Evolutionary conservation across 139 green algal genomes (phyloP).

Genomic region (Ulvella scutata): DNA sequence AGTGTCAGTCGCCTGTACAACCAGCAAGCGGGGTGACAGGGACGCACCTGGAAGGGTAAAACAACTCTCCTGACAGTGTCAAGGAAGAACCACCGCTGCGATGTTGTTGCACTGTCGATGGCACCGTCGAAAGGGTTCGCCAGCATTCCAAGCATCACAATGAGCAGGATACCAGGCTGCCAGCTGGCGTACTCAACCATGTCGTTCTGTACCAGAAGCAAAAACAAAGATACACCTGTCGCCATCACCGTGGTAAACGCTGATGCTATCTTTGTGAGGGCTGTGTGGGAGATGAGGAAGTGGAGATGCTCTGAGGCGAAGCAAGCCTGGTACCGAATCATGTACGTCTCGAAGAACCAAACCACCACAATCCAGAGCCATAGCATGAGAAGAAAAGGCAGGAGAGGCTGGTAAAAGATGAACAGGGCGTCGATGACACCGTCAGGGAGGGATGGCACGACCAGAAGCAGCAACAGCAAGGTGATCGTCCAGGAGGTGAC

Average conservation of each 20-base stretch:
- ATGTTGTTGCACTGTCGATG: neutral
- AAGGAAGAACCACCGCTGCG: neutral
- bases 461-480: neutral
- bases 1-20: too few species aligned
- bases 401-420: constrained; percentile 54
- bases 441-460: neutral
- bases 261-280: constrained; percentile 12
- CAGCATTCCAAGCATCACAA: neutral
- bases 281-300: constrained; percentile 21
- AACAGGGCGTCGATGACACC: constrained; percentile 17
- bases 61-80: neutral
- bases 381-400: constrained; percentile 48
- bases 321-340: constrained; percentile 47
- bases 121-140: neutral
- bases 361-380: constrained; percentile 59
- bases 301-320: constrained; percentile 39
- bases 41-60: neutral
- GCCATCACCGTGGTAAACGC: constrained; percentile 18
- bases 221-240: constrained; percentile 18
- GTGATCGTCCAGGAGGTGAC: neutral
- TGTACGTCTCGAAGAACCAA: constrained; percentile 24
- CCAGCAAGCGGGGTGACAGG: too few species aligned
- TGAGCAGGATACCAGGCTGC: neutral
- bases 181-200: neutral
- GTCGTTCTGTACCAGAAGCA: neutral